Percentiles rank a stretch among this genome's conserved stretches.
phyloP scores from a whole-genome alignment of 495 filamentous ascomycete genomes.

The Hyaloscypha finlandica region DNA sequence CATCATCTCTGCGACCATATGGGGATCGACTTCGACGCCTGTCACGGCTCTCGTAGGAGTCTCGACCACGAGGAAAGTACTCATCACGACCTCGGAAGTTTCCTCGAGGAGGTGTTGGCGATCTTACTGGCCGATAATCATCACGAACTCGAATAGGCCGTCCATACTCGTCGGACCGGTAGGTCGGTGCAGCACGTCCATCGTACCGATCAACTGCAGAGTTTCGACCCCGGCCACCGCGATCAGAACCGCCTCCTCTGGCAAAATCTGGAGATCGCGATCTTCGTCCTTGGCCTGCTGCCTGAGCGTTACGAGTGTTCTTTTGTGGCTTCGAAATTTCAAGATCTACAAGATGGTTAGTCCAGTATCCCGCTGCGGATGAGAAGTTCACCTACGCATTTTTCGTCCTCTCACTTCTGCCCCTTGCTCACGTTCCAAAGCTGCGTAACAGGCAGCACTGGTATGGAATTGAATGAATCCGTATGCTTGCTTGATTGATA shows the following conservation, averaged over 20 bases:
- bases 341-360: constrained; percentile 61
- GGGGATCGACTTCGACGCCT: constrained; percentile 50
- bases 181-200: constrained; percentile 18
- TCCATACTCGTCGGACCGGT: constrained; percentile 62
- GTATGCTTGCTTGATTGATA: constrained; percentile 95
- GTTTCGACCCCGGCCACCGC: constrained; percentile 37
- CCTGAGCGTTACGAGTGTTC: constrained; percentile 58
- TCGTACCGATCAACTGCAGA: constrained; percentile 36
- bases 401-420: constrained; percentile 76
- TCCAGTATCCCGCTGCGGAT: constrained; percentile 8
- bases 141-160: constrained; percentile 64
- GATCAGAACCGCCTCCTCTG: constrained; percentile 38
- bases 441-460: constrained; percentile 65
- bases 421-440: constrained; percentile 77
- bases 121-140: constrained; percentile 65
- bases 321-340: constrained; percentile 91
- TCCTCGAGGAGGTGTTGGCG: constrained; percentile 49
- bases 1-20: constrained; percentile 48
- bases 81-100: constrained; percentile 44
- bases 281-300: constrained; percentile 42
- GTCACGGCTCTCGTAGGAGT: constrained; percentile 41
- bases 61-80: constrained; percentile 43
- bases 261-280: constrained; percentile 73
- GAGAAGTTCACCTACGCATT: constrained; percentile 72
- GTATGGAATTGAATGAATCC: constrained; percentile 96